Evolutionary conservation across 345 rosid genomes (phyloP).

Genomic region (Barbarea vulgaris): DNA sequence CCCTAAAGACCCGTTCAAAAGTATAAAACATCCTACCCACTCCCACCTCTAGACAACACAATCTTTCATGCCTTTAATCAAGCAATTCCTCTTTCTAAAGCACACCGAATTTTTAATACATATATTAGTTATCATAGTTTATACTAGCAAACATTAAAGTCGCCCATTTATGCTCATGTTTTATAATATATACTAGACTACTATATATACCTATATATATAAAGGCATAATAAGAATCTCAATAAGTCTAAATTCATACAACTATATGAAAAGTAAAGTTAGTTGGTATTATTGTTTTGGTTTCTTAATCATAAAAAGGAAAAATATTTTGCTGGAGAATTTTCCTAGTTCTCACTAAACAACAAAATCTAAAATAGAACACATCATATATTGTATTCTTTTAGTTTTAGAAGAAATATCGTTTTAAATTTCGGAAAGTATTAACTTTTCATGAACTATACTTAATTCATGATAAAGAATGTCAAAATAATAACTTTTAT

Average conservation of each 20-base stretch:
- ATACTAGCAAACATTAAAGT: slow-evolving; percentile 14
- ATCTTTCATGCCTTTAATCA: slow-evolving; percentile 41
- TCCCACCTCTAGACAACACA: slow-evolving; percentile 42
- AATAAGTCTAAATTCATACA: slow-evolving; percentile 11
- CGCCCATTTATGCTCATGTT: background rate
- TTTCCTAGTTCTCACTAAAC: slow-evolving; percentile 1
- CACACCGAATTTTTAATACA: slow-evolving; percentile 16
- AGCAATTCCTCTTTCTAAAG: slow-evolving; percentile 20
- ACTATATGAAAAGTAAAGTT: slow-evolving; percentile 15
- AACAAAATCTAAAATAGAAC: background rate
- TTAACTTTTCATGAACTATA: background rate
- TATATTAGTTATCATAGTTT: background rate
- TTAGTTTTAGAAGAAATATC: background rate
- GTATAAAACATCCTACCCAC: slow-evolving; percentile 39
- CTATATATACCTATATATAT: background rate
- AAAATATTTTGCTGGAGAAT: slow-evolving; percentile 11
- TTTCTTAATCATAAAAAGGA: background rate
- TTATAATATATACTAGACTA: too few relatives aligned
- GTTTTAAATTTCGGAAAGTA: background rate
- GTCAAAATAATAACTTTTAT: background rate
- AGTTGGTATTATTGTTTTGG: background rate
- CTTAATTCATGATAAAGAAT: background rate
- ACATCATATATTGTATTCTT: background rate
- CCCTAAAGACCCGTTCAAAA: slow-evolving; percentile 37
- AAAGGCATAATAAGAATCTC: background rate